These are phyloP conservation scores for Paraphaeosphaeria sporulosa DNA, from an alignment of 2,329 filamentous ascomycete species.

Conservation along the genomic window DNA sequence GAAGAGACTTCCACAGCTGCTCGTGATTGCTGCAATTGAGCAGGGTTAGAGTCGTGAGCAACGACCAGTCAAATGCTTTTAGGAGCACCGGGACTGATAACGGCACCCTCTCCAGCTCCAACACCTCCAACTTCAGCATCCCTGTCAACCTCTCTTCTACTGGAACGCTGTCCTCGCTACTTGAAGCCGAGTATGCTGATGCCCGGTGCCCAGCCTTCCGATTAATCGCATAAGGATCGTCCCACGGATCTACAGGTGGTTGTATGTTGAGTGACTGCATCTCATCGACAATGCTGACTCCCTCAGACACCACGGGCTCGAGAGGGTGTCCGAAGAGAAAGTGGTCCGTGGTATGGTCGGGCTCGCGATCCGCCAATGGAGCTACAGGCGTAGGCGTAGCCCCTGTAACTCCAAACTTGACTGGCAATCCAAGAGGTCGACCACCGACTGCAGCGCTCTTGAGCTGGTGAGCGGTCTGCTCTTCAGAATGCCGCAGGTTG, in stretches of 20 bases:
- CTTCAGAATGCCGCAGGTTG: slow-evolving; percentile 58
- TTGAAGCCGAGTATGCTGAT: slow-evolving; percentile 1
- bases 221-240: not conserved
- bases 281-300: slow-evolving; percentile 32
- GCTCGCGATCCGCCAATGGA: slow-evolving; percentile 38
- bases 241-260: slow-evolving; percentile 15
- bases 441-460: slow-evolving; percentile 22
- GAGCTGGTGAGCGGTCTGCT: slow-evolving; percentile 21
- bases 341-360: slow-evolving; percentile 37
- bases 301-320: slow-evolving; percentile 33
- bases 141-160: slow-evolving; percentile 54
- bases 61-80: slow-evolving; percentile 76
- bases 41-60: slow-evolving; percentile 74
- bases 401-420: slow-evolving; percentile 27
- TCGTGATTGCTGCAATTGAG: slow-evolving; percentile 77
- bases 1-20: slow-evolving; percentile 75
- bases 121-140: slow-evolving; percentile 71
- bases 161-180: not conserved
- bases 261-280: slow-evolving; percentile 23
- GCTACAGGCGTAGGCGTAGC: slow-evolving; percentile 28
- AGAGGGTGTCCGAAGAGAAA: slow-evolving; percentile 29
- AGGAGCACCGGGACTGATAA: slow-evolving; percentile 76
- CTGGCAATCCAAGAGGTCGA: slow-evolving; percentile 25
- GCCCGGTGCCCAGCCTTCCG: not conserved
- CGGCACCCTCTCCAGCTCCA: slow-evolving; percentile 78